Base-by-base conservation (phyloP, 495 filamentous ascomycete genomes). In the Parachaetomium inaequale region DNA sequence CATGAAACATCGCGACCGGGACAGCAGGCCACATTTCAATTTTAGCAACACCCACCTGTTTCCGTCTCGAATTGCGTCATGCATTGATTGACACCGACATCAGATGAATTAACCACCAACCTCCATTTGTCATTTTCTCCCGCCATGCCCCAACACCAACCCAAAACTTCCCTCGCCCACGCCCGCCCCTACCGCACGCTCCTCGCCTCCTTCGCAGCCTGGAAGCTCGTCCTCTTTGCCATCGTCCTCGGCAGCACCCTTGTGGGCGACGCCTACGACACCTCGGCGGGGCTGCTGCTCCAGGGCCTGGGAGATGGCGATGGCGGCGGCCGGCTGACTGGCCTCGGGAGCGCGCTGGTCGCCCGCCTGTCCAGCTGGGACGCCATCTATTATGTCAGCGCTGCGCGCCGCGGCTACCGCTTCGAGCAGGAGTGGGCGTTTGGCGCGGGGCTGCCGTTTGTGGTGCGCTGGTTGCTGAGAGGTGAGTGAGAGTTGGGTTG, bases 371-470 rank as follows among this genome's bases (percentile, higher is more conserved):
- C 86, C 0, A 82, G 93, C 74, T 98, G 94, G 94, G 94, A 98
- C 70, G 87, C 89, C 38, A 86, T 98, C 56, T 98, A 96, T 72
- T 98, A 90, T 67, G 76, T 87, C 36, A 82, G 86, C 58, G 73
- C 78, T 47, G 86, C 91, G 0, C 77, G 81, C 58, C 78, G 86
- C 34, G 92, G 91, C 25, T 92, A 97, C 63, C 54, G 87, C 11
- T 93, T 88, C 75, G 94, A 98, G 75, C 95, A 98, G 75, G 92
- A 97, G 75, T 98, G 93, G 92, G 94, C 95, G 1, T 98, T 96
- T 77, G 88, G 91, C 23, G 84, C 79, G 72, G 85, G 85, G 1
- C 85, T 87, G 62, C 81, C 87, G 5, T 74, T 78, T 49, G 55
- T 84, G 38, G 72, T 92, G 31, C 70, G 67, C 19, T 64, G 56